Base-by-base conservation (phyloP, 176 grass and related monocot genomes). In the Triticum urartu region DNA sequence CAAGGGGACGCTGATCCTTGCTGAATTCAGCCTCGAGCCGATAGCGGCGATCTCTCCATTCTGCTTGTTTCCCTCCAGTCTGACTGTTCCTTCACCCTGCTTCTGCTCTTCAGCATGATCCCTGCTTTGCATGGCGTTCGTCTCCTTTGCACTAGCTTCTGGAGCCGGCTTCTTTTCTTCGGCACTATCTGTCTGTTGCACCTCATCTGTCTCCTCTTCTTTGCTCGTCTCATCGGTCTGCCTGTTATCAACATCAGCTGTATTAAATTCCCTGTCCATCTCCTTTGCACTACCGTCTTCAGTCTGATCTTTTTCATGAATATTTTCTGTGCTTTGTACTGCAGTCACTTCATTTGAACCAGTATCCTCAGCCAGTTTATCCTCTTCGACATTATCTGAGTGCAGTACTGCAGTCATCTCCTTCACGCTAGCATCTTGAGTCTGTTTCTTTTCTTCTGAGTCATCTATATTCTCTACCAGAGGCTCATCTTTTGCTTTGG, bases 1-100 rank as follows among this genome's bases (percentile, higher is more conserved):
- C 83, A 94, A 75, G 3, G 88, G 88, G 17, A 88, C 88, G 21
- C 68, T 83, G 17, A 79, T 21, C 62, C 88, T 90, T 61, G 32
- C 79, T 54, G 93, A 86, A n/a, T 90, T 90, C 74, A 58, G 18
- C 35, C 54, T 75, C 7, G 17, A 30, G 5, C 32, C 82, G 0
- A 70, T 65, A 18, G 67, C 21, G 32, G 61, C 77, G 11, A 79
- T 88, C 67, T 83, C 89, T 84, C 80, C 68, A 0, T 88, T 71
- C 33, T 64, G 47, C 35, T 86, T 90, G 12, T 34, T 72, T 71
- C 68, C 89, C 60, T 87, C 89, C 67, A 26, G 7, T 11, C 54
- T 5, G 84, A 66, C 45, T 61, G 12, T 68, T 28, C 30, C 22
- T n/a, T 82, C 50, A n/a, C 1, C 14, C 26, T 80, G 72, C 7